phyloP scores from a whole-genome alignment of 306 rosid genomes.

The Glycine tomentella region DNA sequence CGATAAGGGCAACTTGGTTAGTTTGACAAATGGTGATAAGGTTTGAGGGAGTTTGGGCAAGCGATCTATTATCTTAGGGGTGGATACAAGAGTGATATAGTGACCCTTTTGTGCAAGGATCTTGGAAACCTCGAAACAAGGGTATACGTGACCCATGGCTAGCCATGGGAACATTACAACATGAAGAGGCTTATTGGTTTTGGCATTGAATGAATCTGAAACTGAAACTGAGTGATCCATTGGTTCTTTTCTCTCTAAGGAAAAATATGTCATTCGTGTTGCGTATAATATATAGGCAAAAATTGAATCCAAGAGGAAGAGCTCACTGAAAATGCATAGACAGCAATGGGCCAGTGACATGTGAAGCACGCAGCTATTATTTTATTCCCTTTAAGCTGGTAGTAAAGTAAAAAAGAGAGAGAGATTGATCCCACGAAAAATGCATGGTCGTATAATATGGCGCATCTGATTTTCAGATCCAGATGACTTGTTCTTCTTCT shows the following conservation, averaged over 20 bases:
- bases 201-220: background rate
- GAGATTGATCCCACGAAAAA: background rate
- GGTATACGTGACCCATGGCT: conserved; percentile 67
- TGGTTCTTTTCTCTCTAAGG: background rate
- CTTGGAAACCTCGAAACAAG: conserved; percentile 59
- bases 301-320: too few species aligned
- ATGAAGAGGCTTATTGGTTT: conserved; percentile 51
- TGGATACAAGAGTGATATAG: conserved; percentile 55
- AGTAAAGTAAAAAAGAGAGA: background rate
- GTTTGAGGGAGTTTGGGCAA: conserved; percentile 58
- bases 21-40: conserved; percentile 39
- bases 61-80: conserved; percentile 62
- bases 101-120: conserved; percentile 68
- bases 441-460: background rate
- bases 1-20: conserved; percentile 56
- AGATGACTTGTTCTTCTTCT: background rate
- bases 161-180: conserved; percentile 73
- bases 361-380: conserved; percentile 1
- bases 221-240: conserved; percentile 24
- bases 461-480: conserved; percentile 14
- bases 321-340: background rate
- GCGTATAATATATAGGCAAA: background rate
- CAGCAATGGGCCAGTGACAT: background rate
- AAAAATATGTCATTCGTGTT: background rate
- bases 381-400: background rate